A percentile compares a stretch with the other conserved stretches of the same genome.
Evolutionary conservation across 208 protist genomes (phyloP).

Genomic region (Crithidia bombi): DNA sequence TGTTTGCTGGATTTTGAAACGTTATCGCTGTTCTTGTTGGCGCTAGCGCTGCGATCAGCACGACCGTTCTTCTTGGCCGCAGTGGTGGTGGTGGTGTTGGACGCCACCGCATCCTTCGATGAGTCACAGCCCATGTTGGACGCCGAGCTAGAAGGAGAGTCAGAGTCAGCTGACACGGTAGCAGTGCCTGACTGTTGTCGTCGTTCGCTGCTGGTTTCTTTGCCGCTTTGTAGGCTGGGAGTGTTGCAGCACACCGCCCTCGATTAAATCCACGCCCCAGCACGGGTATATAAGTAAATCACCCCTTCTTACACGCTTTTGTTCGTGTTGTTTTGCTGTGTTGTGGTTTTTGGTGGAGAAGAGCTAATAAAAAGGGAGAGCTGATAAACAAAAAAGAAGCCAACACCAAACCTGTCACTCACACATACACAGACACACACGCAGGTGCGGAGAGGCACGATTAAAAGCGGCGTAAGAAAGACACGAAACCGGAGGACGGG

Average conservation of each 20-base stretch:
- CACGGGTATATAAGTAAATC: too few relatives aligned
- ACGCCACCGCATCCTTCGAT: constrained; percentile 44
- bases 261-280: too few relatives aligned
- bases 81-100: neutral
- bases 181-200: too few relatives aligned
- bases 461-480: neutral
- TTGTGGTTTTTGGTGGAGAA: neutral
- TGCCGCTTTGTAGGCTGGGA: too few relatives aligned
- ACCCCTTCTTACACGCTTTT: neutral
- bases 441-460: neutral
- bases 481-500: neutral
- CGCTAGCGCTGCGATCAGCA: neutral
- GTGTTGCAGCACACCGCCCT: too few relatives aligned
- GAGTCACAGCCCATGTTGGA: constrained; percentile 51
- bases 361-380: neutral
- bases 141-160: neutral
- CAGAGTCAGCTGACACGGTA: too few relatives aligned
- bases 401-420: constrained; percentile 4
- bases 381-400: neutral
- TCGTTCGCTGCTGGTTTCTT: too few relatives aligned
- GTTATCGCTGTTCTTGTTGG: constrained; percentile 9
- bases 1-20: constrained; percentile 8
- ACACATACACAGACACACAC: constrained; percentile 1
- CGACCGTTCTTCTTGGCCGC: neutral
- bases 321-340: neutral